Evolutionary conservation across 1,139 yeast genomes (phyloP).

Genomic region (Geotrichum histeridarum): DNA sequence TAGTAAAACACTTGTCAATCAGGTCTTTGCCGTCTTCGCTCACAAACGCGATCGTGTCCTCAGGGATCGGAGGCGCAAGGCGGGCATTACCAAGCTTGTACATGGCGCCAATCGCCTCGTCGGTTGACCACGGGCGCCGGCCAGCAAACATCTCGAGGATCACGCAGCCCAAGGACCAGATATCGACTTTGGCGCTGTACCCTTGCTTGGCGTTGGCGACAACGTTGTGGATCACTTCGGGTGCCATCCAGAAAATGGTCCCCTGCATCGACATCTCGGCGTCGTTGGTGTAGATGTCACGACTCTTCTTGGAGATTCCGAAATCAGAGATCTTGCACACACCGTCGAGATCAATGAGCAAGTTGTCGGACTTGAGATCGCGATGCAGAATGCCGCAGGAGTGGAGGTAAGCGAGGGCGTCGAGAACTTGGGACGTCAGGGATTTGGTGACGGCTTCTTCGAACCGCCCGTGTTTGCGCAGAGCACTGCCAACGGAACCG

Average conservation of each 20-base stretch:
- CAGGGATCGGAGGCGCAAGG: conserved; percentile 92
- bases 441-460: conserved; percentile 70
- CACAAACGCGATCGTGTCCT: conserved; percentile 63
- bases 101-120: conserved; percentile 50
- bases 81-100: conserved; percentile 62
- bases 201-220: conserved; percentile 79
- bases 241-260: conserved; percentile 99
- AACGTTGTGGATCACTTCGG: conserved; percentile 85
- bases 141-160: conserved; percentile 87
- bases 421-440: conserved; percentile 70
- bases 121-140: conserved; percentile 46
- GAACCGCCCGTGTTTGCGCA: conserved; percentile 78
- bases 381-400: conserved; percentile 84
- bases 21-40: conserved; percentile 63
- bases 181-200: conserved; percentile 82
- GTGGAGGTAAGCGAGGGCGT: conserved; percentile 81
- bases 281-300: conserved; percentile 78
- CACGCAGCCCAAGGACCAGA: conserved; percentile 85
- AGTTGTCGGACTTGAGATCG: conserved; percentile 91
- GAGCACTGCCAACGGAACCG: conserved; percentile 85
- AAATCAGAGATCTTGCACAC: conserved; percentile 93
- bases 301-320: conserved; percentile 84
- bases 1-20: conserved; percentile 68
- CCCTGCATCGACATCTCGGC: conserved; percentile 98
- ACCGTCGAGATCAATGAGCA: conserved; percentile 84